These are phyloP conservation scores for Flaveria brownii DNA, from an alignment of 129 eudicot genomes.

Conservation along the genomic window DNA sequence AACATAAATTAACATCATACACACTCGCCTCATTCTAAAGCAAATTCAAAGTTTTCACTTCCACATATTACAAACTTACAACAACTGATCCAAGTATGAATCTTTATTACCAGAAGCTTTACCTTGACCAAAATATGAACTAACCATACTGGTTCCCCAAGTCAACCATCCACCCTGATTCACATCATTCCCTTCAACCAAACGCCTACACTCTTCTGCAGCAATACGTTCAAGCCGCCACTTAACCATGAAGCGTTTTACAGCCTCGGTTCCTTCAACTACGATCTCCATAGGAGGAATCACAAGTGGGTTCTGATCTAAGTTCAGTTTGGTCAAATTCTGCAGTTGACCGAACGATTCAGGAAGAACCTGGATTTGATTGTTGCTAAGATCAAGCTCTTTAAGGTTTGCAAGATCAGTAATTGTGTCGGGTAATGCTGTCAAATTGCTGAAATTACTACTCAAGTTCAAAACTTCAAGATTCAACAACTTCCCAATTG, in stretches of 20 bases:
- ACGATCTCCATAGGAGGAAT: conserved; percentile 51
- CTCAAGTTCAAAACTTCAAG: conserved; percentile 54
- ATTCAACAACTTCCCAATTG: conserved; percentile 40
- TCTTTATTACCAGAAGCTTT: conserved; percentile 36
- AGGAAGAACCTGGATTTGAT: conserved; percentile 53
- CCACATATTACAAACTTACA: conserved; percentile 19
- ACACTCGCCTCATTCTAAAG: conserved; percentile 12
- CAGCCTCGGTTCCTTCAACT: conserved; percentile 37
- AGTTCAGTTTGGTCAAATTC: conserved; percentile 36
- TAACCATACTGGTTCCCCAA: conserved; percentile 40
- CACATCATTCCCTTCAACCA: conserved; percentile 28
- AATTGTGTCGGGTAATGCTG: conserved; percentile 44
- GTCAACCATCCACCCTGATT: conserved; percentile 41
- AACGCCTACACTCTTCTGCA: conserved; percentile 34
- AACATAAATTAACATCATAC: conserved; percentile 21
- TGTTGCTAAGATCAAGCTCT: conserved; percentile 62
- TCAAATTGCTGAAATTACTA: conserved; percentile 53
- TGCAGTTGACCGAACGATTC: conserved; percentile 44
- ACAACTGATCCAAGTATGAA: conserved; percentile 40
- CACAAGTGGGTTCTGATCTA: conserved; percentile 60
- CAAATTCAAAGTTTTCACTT: not conserved
- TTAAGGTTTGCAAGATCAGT: conserved; percentile 45
- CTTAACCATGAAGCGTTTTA: conserved; percentile 46
- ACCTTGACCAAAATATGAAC: conserved; percentile 27
- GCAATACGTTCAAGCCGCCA: conserved; percentile 32